Evolutionary conservation across 441 rosid species (phyloP).

Genomic region (Aquilaria agallochum): DNA sequence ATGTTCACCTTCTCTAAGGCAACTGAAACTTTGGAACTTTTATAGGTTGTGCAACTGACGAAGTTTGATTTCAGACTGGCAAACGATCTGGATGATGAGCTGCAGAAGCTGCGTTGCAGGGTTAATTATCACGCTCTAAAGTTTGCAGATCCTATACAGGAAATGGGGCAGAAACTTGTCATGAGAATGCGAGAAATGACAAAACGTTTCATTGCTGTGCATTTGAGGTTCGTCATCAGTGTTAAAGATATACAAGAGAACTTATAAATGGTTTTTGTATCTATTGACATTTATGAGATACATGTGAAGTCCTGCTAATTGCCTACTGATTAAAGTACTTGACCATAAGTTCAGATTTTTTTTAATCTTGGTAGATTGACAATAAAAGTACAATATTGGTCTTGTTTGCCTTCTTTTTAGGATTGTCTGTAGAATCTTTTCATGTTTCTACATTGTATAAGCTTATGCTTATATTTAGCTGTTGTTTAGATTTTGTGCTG

Average conservation of each 20-base stretch:
- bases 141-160: constrained; percentile 79
- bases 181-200: constrained; percentile 77
- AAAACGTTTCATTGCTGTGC: constrained; percentile 78
- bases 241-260: background rate
- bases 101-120: constrained; percentile 90
- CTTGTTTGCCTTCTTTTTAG: too few species aligned
- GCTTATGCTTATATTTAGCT: background rate
- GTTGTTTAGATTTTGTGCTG: background rate
- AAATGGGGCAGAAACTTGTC: constrained; percentile 75
- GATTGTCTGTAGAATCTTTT: too few species aligned
- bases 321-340: too few species aligned
- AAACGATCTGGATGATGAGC: constrained; percentile 76
- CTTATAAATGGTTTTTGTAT: too few species aligned
- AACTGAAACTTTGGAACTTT: constrained; percentile 22
- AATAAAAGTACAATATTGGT: too few species aligned
- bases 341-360: too few species aligned
- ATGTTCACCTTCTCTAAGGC: constrained; percentile 7
- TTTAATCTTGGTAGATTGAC: too few species aligned
- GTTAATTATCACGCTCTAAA: constrained; percentile 88
- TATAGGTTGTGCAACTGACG: constrained; percentile 94
- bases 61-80: constrained; percentile 98
- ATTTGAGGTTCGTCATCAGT: constrained; percentile 57
- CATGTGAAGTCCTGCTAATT: too few species aligned
- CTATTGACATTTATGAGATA: too few species aligned
- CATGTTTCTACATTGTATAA: too few species aligned